phyloP scores from a whole-genome alignment of 345 rosid genomes.

The Syzygium aromaticum region DNA sequence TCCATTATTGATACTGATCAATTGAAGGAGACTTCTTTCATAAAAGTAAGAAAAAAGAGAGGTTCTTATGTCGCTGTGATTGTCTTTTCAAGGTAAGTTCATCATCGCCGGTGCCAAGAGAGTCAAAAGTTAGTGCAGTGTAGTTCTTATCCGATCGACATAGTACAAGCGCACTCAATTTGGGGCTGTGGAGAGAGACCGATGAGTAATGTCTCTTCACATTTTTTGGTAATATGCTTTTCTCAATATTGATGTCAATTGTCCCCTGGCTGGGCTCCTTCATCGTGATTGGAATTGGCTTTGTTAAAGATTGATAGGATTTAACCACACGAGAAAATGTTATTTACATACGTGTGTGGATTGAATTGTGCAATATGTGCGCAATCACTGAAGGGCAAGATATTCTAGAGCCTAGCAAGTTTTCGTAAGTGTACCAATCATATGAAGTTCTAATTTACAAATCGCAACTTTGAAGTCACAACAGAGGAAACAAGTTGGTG shows the following conservation, averaged over 20 bases:
- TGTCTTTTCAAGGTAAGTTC: background rate
- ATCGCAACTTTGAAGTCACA: background rate
- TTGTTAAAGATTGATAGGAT: too few species aligned
- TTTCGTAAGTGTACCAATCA: background rate
- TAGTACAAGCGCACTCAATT: background rate
- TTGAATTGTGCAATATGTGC: background rate
- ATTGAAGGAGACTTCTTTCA: background rate
- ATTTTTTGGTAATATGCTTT: background rate
- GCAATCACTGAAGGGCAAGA: background rate
- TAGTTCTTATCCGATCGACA: background rate
- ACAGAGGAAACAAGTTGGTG: background rate
- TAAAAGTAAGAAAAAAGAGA: background rate
- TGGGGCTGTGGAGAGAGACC: background rate
- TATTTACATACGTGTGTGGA: background rate
- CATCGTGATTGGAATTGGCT: background rate
- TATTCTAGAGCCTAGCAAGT: background rate
- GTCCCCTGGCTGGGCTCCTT: background rate
- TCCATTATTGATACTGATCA: rapidly evolving
- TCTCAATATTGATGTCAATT: background rate
- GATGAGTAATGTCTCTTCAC: background rate
- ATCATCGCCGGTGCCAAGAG: background rate
- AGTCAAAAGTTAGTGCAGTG: background rate
- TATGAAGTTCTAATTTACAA: background rate
- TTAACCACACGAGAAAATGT: background rate
- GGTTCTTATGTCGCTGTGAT: background rate